Base-by-base conservation (phyloP, 1,284 basidiomycete genomes). In the Chondrostereum purpureum region DNA sequence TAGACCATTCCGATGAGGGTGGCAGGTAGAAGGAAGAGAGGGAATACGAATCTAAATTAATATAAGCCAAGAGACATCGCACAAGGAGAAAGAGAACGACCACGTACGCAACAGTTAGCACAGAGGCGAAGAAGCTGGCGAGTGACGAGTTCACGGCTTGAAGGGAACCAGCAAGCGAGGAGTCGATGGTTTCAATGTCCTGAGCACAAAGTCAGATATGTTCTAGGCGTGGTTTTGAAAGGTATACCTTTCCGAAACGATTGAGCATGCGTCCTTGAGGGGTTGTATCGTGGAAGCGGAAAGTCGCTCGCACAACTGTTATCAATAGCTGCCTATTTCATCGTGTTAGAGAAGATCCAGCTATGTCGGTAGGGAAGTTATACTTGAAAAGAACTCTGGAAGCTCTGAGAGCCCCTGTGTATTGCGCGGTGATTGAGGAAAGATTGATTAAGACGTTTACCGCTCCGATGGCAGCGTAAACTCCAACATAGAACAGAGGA, bases 171-270 rank as follows among this genome's bases (percentile, higher is more conserved):
- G 81, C 80, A n/a, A 92, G 64, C 0, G 78, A 79, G 0, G 72
- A 68, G 58, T 92, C 88, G 39, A 92, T 81, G 0, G 83, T 87
- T 58, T 88, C 84, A 35, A 91, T 75, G 58, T 92, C 89, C 68
- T 81, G 57, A 5, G 36, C 27, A n/a, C 27, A 31, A 8, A n/a
- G n/a, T 31, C 27, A 31, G 27, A n/a, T n/a, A n/a, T n/a, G n/a
- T n/a, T n/a, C n/a, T n/a, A n/a, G n/a, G n/a, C n/a, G n/a, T n/a
- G n/a, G n/a, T n/a, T n/a, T n/a, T n/a, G n/a, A n/a, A n/a, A n/a
- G n/a, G 12, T 55, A 39, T 39, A 72, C 73, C 65, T 81, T 83
- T 54, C 77, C 77, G 53, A 83, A 83, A 1, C 81, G 70, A 58
- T 83, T 83, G 20, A 83, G 63, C 67, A 82, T 75, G 3, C 79